Evolutionary conservation across 495 filamentous ascomycete species (phyloP), one percentile per base, ranked within the genome.

Genomic region (Daldinia decipiens): DNA sequence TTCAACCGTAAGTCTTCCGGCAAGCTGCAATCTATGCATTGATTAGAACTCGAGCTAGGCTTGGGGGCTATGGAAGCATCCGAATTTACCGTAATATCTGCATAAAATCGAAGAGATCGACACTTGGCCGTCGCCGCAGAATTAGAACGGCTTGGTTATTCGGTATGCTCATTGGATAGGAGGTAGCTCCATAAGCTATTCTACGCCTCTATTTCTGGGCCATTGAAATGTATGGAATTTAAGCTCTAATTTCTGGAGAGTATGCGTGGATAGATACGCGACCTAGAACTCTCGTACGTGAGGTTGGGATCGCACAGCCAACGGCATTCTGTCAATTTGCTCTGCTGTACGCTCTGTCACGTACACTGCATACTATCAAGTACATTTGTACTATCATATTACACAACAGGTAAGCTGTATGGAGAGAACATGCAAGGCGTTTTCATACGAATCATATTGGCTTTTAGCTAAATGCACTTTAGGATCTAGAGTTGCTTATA

Each of bases 31-130:
- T 61, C 53, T 59, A 60, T 66, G 64, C 24, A 61, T 65, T 68
- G 51, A 62, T 56, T 57, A 58, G 4, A 59, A 29, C 32, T 51
- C 12, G 45, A 62, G 45, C 62, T 45, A 47, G 38, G 45, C 62
- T 57, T 68, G 65, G 65, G 64, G 65, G 50, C 17, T 31, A 11
- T 65, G 43, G 62, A 59, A 47, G 52, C 55, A 59, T 32, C 69
- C 69, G 60, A 64, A 67, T 64, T 73, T 68, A 39, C 51, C 57
- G 43, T 73, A 45, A 62, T 56, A 73, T 69, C 70, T 73, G 70
- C 70, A 73, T 38, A 66, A 62, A 65, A 69, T 72, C 65, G 57
- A 68, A 32, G 31, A 62, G 65, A 73, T 73, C 70, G 70, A 66
- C 65, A 36, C n/a, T 32, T 31, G 15, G 61, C 32, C 61, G 58